Percentiles rank a stretch among this genome's conserved stretches.
These are phyloP conservation scores for Martensiomyces pterosporus DNA, from an alignment of 192 early-diverging fungal species.

Conservation along the genomic window DNA sequence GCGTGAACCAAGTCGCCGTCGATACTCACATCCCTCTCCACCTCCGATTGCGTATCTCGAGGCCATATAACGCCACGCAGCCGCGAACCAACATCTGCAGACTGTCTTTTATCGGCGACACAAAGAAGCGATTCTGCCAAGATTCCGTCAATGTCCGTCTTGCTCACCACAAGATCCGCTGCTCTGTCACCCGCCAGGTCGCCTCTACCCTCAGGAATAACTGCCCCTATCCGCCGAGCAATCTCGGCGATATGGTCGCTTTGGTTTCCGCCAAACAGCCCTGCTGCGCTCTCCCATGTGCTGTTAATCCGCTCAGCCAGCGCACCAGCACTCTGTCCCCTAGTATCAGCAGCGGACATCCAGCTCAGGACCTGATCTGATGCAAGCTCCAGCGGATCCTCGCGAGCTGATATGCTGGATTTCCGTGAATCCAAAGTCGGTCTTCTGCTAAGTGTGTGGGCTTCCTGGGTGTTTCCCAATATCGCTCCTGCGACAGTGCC, in stretches of 20 bases:
- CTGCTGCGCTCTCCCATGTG: slow-evolving; percentile 31
- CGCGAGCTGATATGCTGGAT: neutral
- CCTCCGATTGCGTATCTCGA: neutral
- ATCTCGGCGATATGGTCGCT: slow-evolving; percentile 30
- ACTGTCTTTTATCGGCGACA: too few relatives aligned
- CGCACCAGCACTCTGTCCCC: neutral
- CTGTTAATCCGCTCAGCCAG: neutral
- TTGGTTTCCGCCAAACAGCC: slow-evolving; percentile 32
- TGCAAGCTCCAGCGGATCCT: neutral
- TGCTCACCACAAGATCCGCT: too few relatives aligned
- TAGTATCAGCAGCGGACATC: slow-evolving; percentile 10
- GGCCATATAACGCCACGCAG: neutral
- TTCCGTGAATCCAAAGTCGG: neutral
- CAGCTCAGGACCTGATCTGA: slow-evolving; percentile 26
- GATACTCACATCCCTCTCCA: too few relatives aligned
- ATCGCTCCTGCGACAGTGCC: too few relatives aligned
- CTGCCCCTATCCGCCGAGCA: slow-evolving; percentile 17
- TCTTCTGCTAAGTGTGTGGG: too few relatives aligned
- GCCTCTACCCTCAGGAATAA: slow-evolving; percentile 10
- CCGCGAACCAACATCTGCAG: too few relatives aligned
- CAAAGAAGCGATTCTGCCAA: too few relatives aligned
- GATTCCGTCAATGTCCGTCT: too few relatives aligned
- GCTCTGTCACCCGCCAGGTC: too few relatives aligned
- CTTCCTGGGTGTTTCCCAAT: too few relatives aligned
- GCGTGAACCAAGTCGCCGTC: slow-evolving; percentile 20